Evolutionary conservation across 805 yeast species (phyloP), one percentile per base, ranked within the genome.

Genomic region (Zygoascus ofunaensis): DNA sequence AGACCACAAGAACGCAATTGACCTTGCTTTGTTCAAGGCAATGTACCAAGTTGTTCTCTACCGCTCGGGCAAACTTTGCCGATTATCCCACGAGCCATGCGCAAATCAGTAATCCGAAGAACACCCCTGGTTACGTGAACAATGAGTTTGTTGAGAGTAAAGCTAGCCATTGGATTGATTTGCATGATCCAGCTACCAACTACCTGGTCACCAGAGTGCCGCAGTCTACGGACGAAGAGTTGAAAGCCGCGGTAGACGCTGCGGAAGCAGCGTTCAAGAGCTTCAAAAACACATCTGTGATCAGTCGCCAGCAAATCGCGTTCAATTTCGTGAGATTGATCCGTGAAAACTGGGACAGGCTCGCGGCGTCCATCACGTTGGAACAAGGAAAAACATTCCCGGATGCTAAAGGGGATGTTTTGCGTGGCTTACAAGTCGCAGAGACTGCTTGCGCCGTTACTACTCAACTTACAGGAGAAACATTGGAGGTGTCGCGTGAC

Each of bases 371-470:
- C 39, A 72, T 82, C 49, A 81, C 80, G 48, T 69, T 75, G 44
- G 82, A 84, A 66, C 87, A 82, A 65, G 89, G 90, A 43, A 81
- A 82, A 65, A 78, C 89, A 18, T 77, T 79, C 61, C 73, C 76
- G 34, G 89, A 81, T 53, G 89, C 89, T 43, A 66, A 70, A 57
- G 89, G 87, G 17, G 82, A 82, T 61, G 89, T 81, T 14, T 70
- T 81, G 44, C 70, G 89, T 45, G 89, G 89, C 3, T 69, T 81
- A 39, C 89, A 81, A 62, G 89, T 81, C 39, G 87, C 87, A 3
- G 89, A 81, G 65, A 79, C 82, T 42, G 79, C 86, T 12, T 77
- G 84, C 55, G 73, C 74, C 40, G 70, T 80, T 46, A 77, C 85
- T 45, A 55, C 55, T 53, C 84, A 80, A 54, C 64, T 80, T 51